Evolutionary conservation across 2,329 filamentous ascomycete genomes (phyloP), one percentile per base, ranked within the genome.

Genomic region (Botrytis galanthina): DNA sequence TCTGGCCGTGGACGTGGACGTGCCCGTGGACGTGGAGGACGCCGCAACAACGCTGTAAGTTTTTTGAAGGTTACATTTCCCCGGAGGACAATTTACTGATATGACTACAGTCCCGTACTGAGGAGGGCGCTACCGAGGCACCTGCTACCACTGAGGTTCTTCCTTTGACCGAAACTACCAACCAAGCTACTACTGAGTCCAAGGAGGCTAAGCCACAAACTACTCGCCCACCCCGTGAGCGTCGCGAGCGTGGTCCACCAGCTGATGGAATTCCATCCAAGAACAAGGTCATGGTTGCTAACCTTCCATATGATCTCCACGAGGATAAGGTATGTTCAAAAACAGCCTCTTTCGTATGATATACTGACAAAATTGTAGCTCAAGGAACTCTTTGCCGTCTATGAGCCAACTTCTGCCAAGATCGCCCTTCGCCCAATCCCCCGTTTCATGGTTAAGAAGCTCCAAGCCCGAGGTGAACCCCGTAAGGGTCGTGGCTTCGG

Each of bases 361-460:
- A 37, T 54, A 14, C 67, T 73, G 48, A 73, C 48, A 64, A 14
- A 39, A 12, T 51, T 64, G 80, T 76, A 98, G 96, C 94, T 99
- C 82, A 95, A 98, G 87, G 95, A 99, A 84, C 93, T 99, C 81
- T 99, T 99, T 86, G 88, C 90, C 81, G 93, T 90, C 76, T 99
- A 98, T 87, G 89, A 94, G 82, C 96, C 96, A 75, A 92, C 92
- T 79, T 97, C 94, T 77, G 95, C 96, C 84, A 99, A 98, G 91
- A 98, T 99, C 82, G 96, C 96, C 78, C 93, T 99, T 80, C 95
- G 96, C 81, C 96, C 96, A 70, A 99, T 99, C 79, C 96, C 96
- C 79, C 95, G 95, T 81, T 99, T 98, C 88, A 99, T 99, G 96
- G 96, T 99, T 86, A 98, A 98, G 92, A 99, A 99, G 90, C 93